Evolutionary conservation across 805 yeast species (phyloP).

Genomic region (Ogataea pilisensis): DNA sequence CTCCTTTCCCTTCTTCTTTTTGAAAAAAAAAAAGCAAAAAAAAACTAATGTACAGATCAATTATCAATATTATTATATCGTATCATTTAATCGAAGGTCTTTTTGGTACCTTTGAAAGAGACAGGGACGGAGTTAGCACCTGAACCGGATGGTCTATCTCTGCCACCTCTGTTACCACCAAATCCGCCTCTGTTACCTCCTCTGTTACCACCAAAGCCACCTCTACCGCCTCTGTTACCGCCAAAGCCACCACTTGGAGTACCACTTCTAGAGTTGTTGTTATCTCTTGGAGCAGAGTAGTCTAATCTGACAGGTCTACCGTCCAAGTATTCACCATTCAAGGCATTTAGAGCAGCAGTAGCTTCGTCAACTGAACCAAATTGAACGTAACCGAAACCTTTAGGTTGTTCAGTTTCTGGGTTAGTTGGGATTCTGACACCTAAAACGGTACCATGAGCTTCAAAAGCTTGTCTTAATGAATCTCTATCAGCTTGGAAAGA

Average conservation of each 20-base stretch:
- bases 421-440: conserved; percentile 96
- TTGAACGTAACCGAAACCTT: conserved; percentile 98
- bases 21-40: not conserved
- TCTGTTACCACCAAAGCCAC: conserved; percentile 32
- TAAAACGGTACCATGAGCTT: conserved; percentile 73
- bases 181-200: conserved; percentile 37
- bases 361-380: conserved; percentile 86
- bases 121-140: conserved; percentile 68
- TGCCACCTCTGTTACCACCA: conserved; percentile 32
- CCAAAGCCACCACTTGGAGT: conserved; percentile 40
- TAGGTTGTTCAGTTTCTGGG: conserved; percentile 98
- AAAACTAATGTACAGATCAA: conserved; percentile 8
- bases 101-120: conserved; percentile 80
- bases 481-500: conserved; percentile 89
- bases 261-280: conserved; percentile 36
- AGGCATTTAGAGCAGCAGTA: conserved; percentile 75
- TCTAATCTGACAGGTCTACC: conserved; percentile 95
- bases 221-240: conserved; percentile 37
- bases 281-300: conserved; percentile 76
- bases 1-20: not conserved
- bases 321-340: conserved; percentile 84
- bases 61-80: conserved; percentile 2
- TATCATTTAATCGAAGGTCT: conserved; percentile 62
- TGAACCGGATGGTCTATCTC: conserved; percentile 45
- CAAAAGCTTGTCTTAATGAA: conserved; percentile 65